These are phyloP conservation scores for Allium sativum DNA, from an alignment of 106 monocot genomes.

Conservation along the genomic window DNA sequence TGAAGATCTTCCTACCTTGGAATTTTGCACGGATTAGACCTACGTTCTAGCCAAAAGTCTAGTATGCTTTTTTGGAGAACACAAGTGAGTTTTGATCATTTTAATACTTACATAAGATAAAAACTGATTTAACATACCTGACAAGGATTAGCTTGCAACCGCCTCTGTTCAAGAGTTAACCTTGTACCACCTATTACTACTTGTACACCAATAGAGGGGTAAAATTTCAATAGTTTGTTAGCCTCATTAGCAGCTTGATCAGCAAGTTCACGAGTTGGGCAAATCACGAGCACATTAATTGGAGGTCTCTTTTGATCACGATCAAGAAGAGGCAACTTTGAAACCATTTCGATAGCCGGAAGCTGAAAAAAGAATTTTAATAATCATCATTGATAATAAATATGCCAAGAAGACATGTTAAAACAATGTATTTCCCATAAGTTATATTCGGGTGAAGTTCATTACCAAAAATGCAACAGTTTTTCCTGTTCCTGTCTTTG, in stretches of 20 bases:
- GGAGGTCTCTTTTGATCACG: conserved; percentile 74
- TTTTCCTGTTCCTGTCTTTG: conserved; percentile 95
- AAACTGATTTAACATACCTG: conserved; percentile 36
- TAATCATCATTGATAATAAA: too few species aligned
- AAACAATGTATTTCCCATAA: too few species aligned
- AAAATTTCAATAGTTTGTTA: conserved; percentile 55
- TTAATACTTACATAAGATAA: conserved; percentile 1
- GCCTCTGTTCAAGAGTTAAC: conserved; percentile 76
- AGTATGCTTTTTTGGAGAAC: too few species aligned
- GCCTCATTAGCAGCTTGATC: conserved; percentile 88
- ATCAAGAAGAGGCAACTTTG: conserved; percentile 54
- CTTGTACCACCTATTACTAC: conserved; percentile 90
- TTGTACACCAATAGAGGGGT: conserved; percentile 79
- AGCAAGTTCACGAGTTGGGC: conserved; percentile 95
- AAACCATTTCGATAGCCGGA: conserved; percentile 82
- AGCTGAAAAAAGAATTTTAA: conserved; percentile 31
- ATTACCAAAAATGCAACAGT: conserved; percentile 95
- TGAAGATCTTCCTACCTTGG: neutral
- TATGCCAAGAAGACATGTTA: too few species aligned
- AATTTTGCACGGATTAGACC: too few species aligned
- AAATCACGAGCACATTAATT: conserved; percentile 81
- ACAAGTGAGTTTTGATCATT: neutral
- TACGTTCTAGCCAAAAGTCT: too few species aligned
- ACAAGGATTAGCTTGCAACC: conserved; percentile 84
- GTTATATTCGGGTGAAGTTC: neutral